These are phyloP conservation scores for Nigrograna mackinnonii DNA, from an alignment of 2,329 filamentous ascomycete genomes.

Conservation along the genomic window DNA sequence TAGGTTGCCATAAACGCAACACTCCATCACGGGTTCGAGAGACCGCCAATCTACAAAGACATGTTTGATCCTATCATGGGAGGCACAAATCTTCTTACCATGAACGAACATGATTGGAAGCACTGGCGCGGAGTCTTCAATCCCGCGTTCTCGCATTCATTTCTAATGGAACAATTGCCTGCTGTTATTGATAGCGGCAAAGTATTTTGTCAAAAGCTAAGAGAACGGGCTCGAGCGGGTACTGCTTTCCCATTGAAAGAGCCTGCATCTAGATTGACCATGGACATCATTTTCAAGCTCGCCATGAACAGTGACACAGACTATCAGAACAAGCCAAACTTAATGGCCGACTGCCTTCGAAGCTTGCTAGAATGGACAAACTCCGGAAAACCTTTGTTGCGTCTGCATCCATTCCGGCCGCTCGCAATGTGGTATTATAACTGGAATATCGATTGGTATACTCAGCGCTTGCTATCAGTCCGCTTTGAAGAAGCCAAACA, in stretches of 20 bases:
- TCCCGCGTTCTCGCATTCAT: constrained; percentile 3
- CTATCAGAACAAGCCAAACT: too few species aligned
- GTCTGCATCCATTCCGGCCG: constrained; percentile 3
- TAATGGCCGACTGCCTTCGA: too few species aligned
- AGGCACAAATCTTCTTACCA: neutral
- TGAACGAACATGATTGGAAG: constrained; percentile 4
- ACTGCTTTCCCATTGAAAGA: constrained; percentile 3
- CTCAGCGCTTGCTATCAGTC: too few species aligned
- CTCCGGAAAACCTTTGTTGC: constrained; percentile 10
- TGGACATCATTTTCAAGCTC: constrained; percentile 5
- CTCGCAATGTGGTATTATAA: constrained; percentile 14
- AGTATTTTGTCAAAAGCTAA: neutral
- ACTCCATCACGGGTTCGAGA: constrained; percentile 1
- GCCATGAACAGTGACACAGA: constrained; percentile 4
- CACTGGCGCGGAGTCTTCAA: constrained; percentile 1
- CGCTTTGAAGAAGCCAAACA: constrained; percentile 15
- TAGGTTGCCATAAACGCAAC: neutral
- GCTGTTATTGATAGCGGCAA: constrained; percentile 3
- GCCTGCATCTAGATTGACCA: constrained; percentile 3
- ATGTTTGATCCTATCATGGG: constrained; percentile 6
- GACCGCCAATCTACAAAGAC: neutral
- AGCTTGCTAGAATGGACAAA: constrained; percentile 3
- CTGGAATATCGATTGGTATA: constrained; percentile 12
- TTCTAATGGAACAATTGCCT: neutral
- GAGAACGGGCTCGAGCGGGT: constrained; percentile 3